phyloP scores from a whole-genome alignment of 2,329 filamentous ascomycete genomes.

The Aspergillus pseudoviridinutans region DNA sequence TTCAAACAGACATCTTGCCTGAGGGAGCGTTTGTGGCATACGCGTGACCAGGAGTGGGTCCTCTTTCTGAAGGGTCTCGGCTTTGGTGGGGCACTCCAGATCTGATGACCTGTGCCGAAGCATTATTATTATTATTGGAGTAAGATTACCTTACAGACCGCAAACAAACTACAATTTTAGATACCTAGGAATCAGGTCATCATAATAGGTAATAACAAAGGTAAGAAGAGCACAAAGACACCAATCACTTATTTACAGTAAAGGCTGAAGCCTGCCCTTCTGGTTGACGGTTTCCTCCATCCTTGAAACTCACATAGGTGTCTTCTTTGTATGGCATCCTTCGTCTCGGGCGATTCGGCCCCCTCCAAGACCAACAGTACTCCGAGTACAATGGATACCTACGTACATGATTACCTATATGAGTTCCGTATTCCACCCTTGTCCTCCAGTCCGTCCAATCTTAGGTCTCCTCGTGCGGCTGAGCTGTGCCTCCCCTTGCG shows the following conservation, averaged over 20 bases:
- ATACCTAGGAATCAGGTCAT: neutral
- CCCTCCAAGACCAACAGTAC: too few species aligned
- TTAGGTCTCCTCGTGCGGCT: neutral
- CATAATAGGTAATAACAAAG: neutral
- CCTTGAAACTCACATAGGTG: neutral
- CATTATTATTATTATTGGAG: too few species aligned
- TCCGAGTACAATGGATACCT: too few species aligned
- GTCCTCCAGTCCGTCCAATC: neutral
- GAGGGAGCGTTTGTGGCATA: neutral
- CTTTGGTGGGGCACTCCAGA: conserved; percentile 15
- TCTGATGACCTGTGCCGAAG: conserved; percentile 8
- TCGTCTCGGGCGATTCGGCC: neutral
- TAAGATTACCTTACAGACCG: too few species aligned
- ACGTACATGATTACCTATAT: neutral
- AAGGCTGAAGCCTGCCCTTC: neutral
- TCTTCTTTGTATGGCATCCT: neutral
- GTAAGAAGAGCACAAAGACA: neutral
- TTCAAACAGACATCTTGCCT: neutral
- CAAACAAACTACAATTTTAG: too few species aligned
- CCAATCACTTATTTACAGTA: neutral
- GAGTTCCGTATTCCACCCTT: neutral
- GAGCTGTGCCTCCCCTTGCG: neutral
- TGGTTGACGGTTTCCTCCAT: neutral
- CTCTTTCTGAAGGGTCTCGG: conserved; percentile 9
- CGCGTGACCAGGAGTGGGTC: neutral